Percentiles rank a stretch among this genome's conserved stretches.
Conservation (phyloP, 1,284 basidiomycete genomes). For the Porogramme epimiltina region DNA sequence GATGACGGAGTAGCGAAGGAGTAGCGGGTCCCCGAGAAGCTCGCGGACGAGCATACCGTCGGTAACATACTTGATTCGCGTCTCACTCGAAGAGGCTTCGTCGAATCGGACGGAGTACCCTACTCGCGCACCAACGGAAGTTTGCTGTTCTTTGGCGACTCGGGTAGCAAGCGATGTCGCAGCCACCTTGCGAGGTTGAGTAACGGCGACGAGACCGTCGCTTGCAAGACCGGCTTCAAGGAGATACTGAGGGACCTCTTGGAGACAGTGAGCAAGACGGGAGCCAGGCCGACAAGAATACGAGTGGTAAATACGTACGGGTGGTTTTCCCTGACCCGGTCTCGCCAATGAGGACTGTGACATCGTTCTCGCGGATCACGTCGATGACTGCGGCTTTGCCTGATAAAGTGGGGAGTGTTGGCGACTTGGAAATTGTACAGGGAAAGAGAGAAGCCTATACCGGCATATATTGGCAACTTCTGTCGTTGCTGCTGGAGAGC, state of each 20-base stretch:
- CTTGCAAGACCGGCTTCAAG: constrained; percentile 69
- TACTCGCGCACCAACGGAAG: constrained; percentile 70
- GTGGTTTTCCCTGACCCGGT: constrained; percentile 99
- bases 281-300: no score
- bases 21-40: constrained; percentile 76
- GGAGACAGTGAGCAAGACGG: not conserved
- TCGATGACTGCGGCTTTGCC: constrained; percentile 77
- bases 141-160: constrained; percentile 85
- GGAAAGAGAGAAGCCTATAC: constrained; percentile 34
- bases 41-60: constrained; percentile 97
- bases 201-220: constrained; percentile 79
- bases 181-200: constrained; percentile 93
- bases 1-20: constrained; percentile 86
- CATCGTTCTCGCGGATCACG: constrained; percentile 79
- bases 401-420: constrained; percentile 30
- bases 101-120: constrained; percentile 98
- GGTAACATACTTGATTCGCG: constrained; percentile 93
- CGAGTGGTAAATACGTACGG: constrained; percentile 68
- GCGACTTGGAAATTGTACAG: not conserved
- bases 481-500: constrained; percentile 61
- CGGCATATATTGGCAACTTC: constrained; percentile 79
- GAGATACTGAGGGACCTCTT: constrained; percentile 90
- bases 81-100: constrained; percentile 70
- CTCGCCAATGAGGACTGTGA: constrained; percentile 92
- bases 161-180: constrained; percentile 91